Base-by-base conservation (phyloP, 768 basidiomycete species). In the Boletus rex-veris region DNA sequence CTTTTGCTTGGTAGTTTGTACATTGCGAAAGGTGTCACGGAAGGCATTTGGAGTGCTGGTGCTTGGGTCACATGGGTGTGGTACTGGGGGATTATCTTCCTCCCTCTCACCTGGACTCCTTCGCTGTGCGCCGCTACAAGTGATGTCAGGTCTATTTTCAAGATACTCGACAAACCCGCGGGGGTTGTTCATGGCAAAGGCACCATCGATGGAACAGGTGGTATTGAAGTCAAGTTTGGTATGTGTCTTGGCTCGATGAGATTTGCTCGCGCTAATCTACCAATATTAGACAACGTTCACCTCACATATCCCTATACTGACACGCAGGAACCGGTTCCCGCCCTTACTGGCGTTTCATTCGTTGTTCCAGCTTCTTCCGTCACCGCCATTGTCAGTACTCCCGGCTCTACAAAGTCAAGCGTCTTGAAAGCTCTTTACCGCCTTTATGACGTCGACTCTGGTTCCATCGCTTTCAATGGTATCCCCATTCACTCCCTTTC, bases 191-290 rank as follows among this genome's bases (percentile, higher is more conserved):
- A 96, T 70, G 86, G 86, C 8, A 79, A 83, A 59, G 90, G 90
- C 9, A 77, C 81, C 14, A 84, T 91, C 45, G 78, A 97, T 24
- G 73, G 86, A 42, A 79, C 92, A 8, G 73, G 81, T 16, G 77
- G 85, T 48, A 86, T 93, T 4, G 84, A 87, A 66, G 88, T 98
- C 64, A 92, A 91, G 66, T 97, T 98, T 67, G 86, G 90, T 90
- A 48, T 40, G 81, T 73, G 28, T 41, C 0, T 5, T 16, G 24
- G 9, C 2, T 31, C 35, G 16, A 5, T 24, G n/a, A 2, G 5
- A 4, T 19, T 11, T 3, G n/a, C 15, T 33, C 18, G 4, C 10
- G 2, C 54, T 67, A 15, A 59, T 33, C 5, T 7, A 12, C 12
- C 4, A 3, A 14, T 7, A 26, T 52, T 54, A 91, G 88, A 92